Conservation (phyloP, 2,329 filamentous ascomycete species). For the Coleophoma cylindrospora region DNA sequence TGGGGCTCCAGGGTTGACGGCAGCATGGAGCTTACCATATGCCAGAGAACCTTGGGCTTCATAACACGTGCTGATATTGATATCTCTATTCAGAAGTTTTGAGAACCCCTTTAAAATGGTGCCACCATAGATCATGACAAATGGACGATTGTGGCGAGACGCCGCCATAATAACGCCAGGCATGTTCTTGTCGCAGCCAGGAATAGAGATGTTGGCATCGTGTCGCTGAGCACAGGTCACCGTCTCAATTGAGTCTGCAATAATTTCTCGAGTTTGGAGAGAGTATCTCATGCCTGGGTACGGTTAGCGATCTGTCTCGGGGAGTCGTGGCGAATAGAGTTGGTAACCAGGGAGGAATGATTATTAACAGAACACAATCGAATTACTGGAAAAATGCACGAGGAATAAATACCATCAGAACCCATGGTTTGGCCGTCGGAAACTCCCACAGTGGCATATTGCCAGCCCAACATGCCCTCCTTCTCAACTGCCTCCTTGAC, state of each 20-base stretch:
- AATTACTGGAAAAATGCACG: background rate
- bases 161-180: conserved; percentile 88
- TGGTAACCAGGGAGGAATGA: too few species aligned
- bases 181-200: conserved; percentile 98
- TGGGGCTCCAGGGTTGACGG: conserved; percentile 53
- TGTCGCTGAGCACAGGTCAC: conserved; percentile 89
- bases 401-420: conserved; percentile 60
- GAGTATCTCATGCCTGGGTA: conserved; percentile 83
- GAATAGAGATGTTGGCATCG: conserved; percentile 89
- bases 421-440: conserved; percentile 87
- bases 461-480: conserved; percentile 87
- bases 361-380: background rate
- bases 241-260: conserved; percentile 90
- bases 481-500: conserved; percentile 78
- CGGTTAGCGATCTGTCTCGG: conserved; percentile 6
- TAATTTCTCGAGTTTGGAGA: conserved; percentile 84
- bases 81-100: conserved; percentile 64
- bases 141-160: conserved; percentile 84
- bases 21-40: conserved; percentile 72
- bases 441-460: conserved; percentile 75
- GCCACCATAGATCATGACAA: conserved; percentile 93
- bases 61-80: conserved; percentile 88
- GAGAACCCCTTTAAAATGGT: conserved; percentile 87
- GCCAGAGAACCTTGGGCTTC: conserved; percentile 80
- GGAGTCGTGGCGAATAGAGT: background rate